phyloP scores from a whole-genome alignment of 2,329 filamentous ascomycete species.

The Cytospora paraplurivora region DNA sequence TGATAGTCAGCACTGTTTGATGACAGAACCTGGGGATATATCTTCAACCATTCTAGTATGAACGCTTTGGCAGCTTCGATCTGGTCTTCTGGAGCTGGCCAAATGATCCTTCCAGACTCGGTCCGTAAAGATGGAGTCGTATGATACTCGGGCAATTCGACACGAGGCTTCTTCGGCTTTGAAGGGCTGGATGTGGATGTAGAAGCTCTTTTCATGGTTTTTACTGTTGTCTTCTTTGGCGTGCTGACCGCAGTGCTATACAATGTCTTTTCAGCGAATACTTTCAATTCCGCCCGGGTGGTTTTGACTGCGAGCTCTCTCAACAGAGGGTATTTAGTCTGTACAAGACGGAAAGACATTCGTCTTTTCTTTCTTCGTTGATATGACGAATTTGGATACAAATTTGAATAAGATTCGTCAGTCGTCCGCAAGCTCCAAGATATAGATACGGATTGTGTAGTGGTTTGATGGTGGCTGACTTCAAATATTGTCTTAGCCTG shows the following conservation, averaged over 20 bases:
- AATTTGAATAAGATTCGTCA: neutral
- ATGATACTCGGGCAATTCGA: conserved; percentile 48
- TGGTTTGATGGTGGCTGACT: neutral
- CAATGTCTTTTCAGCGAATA: neutral
- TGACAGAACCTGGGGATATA: conserved; percentile 16
- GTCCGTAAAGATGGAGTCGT: conserved; percentile 44
- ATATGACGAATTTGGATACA: neutral
- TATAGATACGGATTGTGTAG: neutral
- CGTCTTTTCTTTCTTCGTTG: neutral
- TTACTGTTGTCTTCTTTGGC: neutral
- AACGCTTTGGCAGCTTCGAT: conserved; percentile 58
- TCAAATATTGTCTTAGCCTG: neutral
- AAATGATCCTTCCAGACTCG: conserved; percentile 52
- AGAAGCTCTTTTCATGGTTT: conserved; percentile 24
- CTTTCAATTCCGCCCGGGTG: neutral
- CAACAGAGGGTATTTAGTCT: neutral
- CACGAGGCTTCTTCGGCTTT: conserved; percentile 35
- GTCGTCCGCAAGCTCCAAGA: neutral
- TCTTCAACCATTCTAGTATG: conserved; percentile 57
- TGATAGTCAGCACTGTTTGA: neutral
- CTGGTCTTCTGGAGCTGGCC: conserved; percentile 61
- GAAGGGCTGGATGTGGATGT: neutral
- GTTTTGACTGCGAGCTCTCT: conserved; percentile 1
- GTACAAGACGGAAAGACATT: neutral
- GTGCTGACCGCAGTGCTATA: neutral